A percentile compares a stretch with the other conserved stretches of the same genome.
Evolutionary conservation across 257 asterid genomes (phyloP).

Genomic region (Scutellaria barbata): DNA sequence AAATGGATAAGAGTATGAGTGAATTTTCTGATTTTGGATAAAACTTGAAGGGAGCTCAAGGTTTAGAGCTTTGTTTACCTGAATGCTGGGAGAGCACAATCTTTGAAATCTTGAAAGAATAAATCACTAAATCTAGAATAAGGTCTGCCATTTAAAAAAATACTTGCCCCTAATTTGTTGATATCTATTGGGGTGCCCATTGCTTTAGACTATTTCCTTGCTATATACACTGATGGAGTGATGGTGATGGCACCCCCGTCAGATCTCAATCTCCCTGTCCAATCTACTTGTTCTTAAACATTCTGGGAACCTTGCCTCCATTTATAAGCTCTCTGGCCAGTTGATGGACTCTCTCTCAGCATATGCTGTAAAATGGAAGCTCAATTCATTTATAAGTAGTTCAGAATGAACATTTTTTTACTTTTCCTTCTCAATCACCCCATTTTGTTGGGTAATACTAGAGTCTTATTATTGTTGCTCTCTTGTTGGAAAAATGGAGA

Average conservation of each 20-base stretch:
- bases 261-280: neutral
- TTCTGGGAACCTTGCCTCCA: conserved; percentile 3
- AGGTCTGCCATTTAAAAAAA: neutral
- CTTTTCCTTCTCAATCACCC: too few relatives aligned
- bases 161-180: neutral
- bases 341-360: neutral
- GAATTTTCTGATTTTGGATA: conserved; percentile 16
- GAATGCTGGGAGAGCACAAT: neutral
- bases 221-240: neutral
- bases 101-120: too few relatives aligned
- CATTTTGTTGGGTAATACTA: too few relatives aligned
- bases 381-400: too few relatives aligned
- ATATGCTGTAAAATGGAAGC: too few relatives aligned
- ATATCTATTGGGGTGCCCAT: neutral
- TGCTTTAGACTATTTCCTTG: neutral
- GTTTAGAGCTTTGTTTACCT: neutral
- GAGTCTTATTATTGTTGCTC: too few relatives aligned
- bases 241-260: neutral
- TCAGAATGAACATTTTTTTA: too few relatives aligned
- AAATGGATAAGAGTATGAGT: conserved; percentile 1
- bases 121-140: neutral
- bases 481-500: too few relatives aligned
- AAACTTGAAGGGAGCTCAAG: conserved; percentile 1
- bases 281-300: conserved; percentile 4
- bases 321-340: neutral